Base-by-base conservation (phyloP, 306 rosid species). In the Gleditsia sinensis region DNA sequence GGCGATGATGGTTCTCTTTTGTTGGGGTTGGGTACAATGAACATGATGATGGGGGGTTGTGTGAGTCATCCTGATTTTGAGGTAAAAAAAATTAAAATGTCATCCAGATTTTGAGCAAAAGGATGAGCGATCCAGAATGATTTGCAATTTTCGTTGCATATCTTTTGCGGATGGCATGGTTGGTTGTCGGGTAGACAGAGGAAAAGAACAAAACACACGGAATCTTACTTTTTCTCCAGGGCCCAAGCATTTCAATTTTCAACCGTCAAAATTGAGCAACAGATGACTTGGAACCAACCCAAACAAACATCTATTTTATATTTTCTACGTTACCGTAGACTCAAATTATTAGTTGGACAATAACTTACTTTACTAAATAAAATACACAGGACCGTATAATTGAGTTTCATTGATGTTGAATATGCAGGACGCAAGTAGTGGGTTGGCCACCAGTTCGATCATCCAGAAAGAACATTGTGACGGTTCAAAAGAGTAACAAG, bases 391-490 rank as follows among this genome's bases (percentile, higher is more conserved):
- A n/a, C n/a, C n/a, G n/a, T n/a, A n/a, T n/a, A n/a, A n/a, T n/a
- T n/a, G n/a, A n/a, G n/a, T n/a, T 20, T 20, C 9, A 30, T 21
- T 9, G 0, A 25, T 4, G 16, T 9, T 71, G 69, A 68, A 58
- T 49, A 49, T 53, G 56, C 83, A 91, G 97, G 78, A 83, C 94
- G 54, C 97, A 88, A 73, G 97, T 87, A 14, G 96, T 91, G 50
- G 96, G 96, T 33, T 91, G 96, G 96, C 96, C 96, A 48, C 96
- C 96, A 0, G 94, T 91, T 27, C 46, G 96, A 72, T 88, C 96
- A 4, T 87, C 69, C 79, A 65, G 96, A 62, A 91, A 82, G 85
- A 86, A 91, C 76, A 80, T 91, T 3, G 83, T 65, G 12, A 25
- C 68, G 14, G 81, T 40, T 45, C 90, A 80, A 67, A 88, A 66